These are phyloP conservation scores for Agrostemma githago DNA, from an alignment of 148 eudicot genomes.

Conservation along the genomic window DNA sequence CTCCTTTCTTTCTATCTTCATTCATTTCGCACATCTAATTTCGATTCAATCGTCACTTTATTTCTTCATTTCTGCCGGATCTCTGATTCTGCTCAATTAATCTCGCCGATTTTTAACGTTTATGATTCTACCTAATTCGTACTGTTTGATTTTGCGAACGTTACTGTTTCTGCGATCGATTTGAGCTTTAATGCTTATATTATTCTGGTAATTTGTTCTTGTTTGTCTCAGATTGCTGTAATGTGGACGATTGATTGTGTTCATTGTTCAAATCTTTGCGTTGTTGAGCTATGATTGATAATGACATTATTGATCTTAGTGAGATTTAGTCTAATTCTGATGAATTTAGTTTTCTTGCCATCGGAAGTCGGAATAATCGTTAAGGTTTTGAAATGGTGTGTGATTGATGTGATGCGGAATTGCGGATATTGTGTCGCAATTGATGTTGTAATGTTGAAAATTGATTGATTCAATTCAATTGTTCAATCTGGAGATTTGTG, in stretches of 20 bases:
- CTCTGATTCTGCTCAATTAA: neutral
- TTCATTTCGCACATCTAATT: neutral
- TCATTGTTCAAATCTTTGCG: neutral
- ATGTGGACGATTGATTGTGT: neutral
- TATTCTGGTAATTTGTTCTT: neutral
- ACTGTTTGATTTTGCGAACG: neutral
- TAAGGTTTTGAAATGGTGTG: neutral
- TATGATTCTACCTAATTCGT: neutral
- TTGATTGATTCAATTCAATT: neutral
- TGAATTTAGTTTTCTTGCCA: neutral
- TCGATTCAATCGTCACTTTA: neutral
- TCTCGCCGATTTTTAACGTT: neutral
- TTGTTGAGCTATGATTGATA: neutral
- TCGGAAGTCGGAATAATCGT: neutral
- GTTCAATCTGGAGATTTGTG: neutral
- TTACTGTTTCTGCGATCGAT: neutral
- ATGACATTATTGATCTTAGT: neutral
- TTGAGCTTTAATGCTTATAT: neutral
- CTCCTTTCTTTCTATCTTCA: neutral
- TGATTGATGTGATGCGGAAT: neutral
- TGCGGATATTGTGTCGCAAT: neutral
- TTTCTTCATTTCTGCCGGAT: neutral
- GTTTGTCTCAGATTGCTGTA: neutral
- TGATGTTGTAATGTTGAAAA: neutral
- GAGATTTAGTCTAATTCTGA: neutral